phyloP scores from a whole-genome alignment of 305 asterid species.

The Fraxinus paxiana region DNA sequence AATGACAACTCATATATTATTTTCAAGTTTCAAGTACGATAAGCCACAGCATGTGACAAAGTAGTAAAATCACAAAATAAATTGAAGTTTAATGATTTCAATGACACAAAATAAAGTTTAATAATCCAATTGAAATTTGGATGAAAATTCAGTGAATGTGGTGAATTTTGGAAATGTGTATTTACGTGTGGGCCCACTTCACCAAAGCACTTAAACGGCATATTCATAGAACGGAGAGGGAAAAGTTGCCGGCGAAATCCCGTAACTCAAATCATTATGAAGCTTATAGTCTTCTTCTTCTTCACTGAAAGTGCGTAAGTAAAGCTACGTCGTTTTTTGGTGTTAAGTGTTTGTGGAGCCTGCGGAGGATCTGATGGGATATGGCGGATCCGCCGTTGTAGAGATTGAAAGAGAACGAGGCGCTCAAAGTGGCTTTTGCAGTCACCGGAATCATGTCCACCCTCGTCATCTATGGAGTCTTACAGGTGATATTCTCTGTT shows the following conservation, averaged over 20 bases:
- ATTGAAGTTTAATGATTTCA: too few species aligned
- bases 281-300: too few species aligned
- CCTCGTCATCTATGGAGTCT: constrained; percentile 68
- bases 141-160: too few species aligned
- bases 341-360: constrained; percentile 13
- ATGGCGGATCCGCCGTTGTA: constrained; percentile 63
- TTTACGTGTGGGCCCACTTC: background rate
- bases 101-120: too few species aligned
- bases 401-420: constrained; percentile 49
- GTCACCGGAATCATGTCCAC: constrained; percentile 83
- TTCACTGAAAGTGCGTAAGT: background rate
- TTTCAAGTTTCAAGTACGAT: too few species aligned
- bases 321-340: background rate
- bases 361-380: constrained; percentile 45
- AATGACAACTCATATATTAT: too few species aligned
- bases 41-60: too few species aligned
- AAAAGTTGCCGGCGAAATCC: background rate
- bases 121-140: too few species aligned
- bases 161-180: too few species aligned
- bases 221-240: background rate
- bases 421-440: constrained; percentile 66
- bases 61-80: too few species aligned
- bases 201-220: background rate
- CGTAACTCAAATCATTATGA: background rate
- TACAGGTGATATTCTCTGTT: constrained; percentile 54